Base-by-base conservation (phyloP, 345 rosid species). In the Eutrema japonicum region DNA sequence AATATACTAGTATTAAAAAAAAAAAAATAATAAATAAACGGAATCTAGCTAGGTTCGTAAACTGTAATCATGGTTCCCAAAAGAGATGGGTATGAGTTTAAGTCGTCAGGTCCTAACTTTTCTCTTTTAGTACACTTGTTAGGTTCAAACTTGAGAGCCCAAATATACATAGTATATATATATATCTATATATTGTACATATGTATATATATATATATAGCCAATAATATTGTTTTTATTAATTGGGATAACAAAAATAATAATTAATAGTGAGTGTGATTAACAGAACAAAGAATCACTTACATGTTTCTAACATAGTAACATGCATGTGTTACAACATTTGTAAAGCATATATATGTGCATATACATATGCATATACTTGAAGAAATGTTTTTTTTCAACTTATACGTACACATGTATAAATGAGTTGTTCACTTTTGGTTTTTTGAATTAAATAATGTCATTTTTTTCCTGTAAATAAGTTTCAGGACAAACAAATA, bases 51-150 rank as follows among this genome's bases (percentile, higher is more conserved):
- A 74, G 62, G 62, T 59, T 62, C 29, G 46, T 68, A 67, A 38
- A 60, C 3, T 68, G 70, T 59, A 75, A 75, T 68, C 42, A 69
- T 76, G 52, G 35, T 62, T 69, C 29, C 68, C 45, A 52, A 69
- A 76, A 62, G 50, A 45, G 12, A 53, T 36, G 51, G 57, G 64
- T 53, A 43, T 53, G 70, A 61, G 74, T 76, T 46, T 29, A 69
- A 68, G 65, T 76, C 51, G 52, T 53, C 65, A 46, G 64, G 37
- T 69, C 65, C 59, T 54, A 76, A 76, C 79, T 68, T 75, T 59
- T 62, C 64, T 53, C 50, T 68, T 60, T 36, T 2, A 12, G 62
- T 66, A 66, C 16, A 50, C 67, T 68, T 61, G 64, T 61, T 61
- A 29, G 70, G 57, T 68, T 46, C 64, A 68, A 68, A 61, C 64